These are phyloP conservation scores for Obba rivulosa DNA, from an alignment of 768 basidiomycete genomes.

Conservation along the genomic window DNA sequence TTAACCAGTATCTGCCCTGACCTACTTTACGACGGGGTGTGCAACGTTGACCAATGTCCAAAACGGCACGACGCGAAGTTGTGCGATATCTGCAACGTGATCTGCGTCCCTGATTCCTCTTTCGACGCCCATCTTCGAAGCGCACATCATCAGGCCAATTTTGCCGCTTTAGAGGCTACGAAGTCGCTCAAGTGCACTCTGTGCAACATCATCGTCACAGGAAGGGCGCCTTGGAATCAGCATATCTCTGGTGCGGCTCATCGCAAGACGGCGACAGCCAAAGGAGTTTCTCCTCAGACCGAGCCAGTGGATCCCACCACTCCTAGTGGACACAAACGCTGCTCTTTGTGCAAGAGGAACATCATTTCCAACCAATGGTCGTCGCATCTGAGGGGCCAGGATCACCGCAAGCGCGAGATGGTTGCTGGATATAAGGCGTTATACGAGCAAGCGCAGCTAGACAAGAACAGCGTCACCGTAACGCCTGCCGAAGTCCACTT, in stretches of 20 bases:
- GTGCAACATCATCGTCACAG: constrained; percentile 6
- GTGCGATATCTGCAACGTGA: background rate
- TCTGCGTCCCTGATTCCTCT: background rate
- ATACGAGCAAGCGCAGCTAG: constrained; percentile 47
- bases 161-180: no score
- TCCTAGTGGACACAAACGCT: background rate
- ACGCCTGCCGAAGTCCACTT: constrained; percentile 18
- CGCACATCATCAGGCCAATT: no score
- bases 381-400: constrained; percentile 22
- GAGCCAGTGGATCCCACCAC: constrained; percentile 15
- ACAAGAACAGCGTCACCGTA: constrained; percentile 44
- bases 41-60: constrained; percentile 3
- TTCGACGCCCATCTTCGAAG: background rate
- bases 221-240: constrained; percentile 5
- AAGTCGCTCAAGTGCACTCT: constrained; percentile 5
- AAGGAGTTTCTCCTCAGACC: background rate
- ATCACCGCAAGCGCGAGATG: constrained; percentile 33
- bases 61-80: constrained; percentile 4
- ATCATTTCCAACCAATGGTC: constrained; percentile 29
- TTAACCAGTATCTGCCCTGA: no score
- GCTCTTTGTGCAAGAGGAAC: constrained; percentile 24
- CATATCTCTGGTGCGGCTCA: constrained; percentile 17
- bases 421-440: constrained; percentile 37
- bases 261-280: background rate
- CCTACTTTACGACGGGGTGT: background rate